A percentile compares a stretch with the other conserved stretches of the same genome.
Evolutionary conservation across 1,284 basidiomycete species (phyloP).

Genomic region (Ceratobasidium theobromae): DNA sequence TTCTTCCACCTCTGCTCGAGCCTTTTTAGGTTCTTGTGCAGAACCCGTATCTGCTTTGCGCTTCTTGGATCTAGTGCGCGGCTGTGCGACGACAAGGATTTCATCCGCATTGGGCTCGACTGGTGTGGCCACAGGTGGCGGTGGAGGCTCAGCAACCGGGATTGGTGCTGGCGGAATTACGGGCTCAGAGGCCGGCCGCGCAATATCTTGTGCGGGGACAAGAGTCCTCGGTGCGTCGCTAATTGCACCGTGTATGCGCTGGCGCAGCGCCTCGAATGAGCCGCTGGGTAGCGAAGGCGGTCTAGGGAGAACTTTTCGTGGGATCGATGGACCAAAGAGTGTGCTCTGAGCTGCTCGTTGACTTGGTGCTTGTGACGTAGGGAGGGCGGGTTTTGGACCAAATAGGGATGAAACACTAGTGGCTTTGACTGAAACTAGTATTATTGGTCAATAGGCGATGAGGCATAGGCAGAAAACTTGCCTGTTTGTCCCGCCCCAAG

Average conservation of each 20-base stretch:
- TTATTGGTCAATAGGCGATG: background rate
- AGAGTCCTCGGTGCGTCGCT: constrained; percentile 8
- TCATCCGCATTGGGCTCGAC: constrained; percentile 36
- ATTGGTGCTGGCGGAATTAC: constrained; percentile 60
- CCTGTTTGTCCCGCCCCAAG: background rate
- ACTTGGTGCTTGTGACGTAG: background rate
- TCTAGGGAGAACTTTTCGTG: background rate
- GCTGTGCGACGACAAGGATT: constrained; percentile 2
- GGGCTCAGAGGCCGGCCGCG: constrained; percentile 73
- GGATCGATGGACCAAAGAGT: constrained; percentile 4
- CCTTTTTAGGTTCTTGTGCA: constrained; percentile 31
- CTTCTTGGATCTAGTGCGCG: constrained; percentile 34
- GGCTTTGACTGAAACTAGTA: background rate
- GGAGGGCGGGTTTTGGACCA: background rate
- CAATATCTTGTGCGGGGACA: constrained; percentile 37
- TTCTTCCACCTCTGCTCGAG: constrained; percentile 45
- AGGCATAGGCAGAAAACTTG: background rate
- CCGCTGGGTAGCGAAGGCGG: background rate
- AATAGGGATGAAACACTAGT: constrained; percentile 21
- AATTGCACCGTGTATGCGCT: constrained; percentile 25
- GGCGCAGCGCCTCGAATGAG: constrained; percentile 9
- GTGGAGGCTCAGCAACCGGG: constrained; percentile 51
- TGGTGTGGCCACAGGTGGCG: constrained; percentile 28
- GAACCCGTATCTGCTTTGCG: background rate
- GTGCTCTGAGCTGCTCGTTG: constrained; percentile 19